Conservation (phyloP, 225 moss, liverwort and hornwort species). For the Sphagnum contortum region DNA sequence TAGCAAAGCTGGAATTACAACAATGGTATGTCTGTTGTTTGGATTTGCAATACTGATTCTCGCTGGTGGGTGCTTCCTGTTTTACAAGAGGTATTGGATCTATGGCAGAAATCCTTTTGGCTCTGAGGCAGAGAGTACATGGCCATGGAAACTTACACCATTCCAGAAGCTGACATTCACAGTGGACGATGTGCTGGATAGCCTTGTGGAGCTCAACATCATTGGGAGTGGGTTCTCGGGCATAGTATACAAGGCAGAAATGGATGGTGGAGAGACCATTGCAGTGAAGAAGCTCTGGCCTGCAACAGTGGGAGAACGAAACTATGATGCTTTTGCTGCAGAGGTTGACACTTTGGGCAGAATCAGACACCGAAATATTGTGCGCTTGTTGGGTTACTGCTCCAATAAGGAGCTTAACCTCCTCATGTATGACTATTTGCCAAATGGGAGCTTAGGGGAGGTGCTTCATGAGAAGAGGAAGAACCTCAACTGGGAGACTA, state of each 20-base stretch:
- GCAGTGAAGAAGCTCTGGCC: slow-evolving; percentile 56
- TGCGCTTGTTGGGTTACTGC: slow-evolving; percentile 42
- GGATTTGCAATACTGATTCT: slow-evolving; percentile 48
- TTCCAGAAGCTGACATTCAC: slow-evolving; percentile 46
- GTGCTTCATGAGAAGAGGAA: slow-evolving; percentile 48
- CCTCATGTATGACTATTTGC: slow-evolving; percentile 55
- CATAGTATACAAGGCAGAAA: slow-evolving; percentile 49
- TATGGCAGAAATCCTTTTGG: slow-evolving; percentile 14
- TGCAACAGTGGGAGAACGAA: slow-evolving; percentile 25
- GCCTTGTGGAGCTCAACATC: slow-evolving; percentile 36
- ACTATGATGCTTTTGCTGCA: slow-evolving; percentile 44
- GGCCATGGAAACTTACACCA: slow-evolving; percentile 45
- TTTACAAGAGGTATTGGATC: slow-evolving; percentile 47
- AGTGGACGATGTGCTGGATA: slow-evolving; percentile 37
- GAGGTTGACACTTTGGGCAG: slow-evolving; percentile 47
- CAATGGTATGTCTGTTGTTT: slow-evolving; percentile 40
- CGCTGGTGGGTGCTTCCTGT: slow-evolving; percentile 35
- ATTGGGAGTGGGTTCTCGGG: slow-evolving; percentile 47
- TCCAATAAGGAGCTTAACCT: slow-evolving; percentile 52
- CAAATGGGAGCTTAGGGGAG: slow-evolving; percentile 42
- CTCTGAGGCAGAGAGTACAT: slow-evolving; percentile 26
- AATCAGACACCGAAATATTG: slow-evolving; percentile 48
- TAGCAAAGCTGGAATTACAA: slow-evolving; percentile 27
- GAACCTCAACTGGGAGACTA: slow-evolving; percentile 46
- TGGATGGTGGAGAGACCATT: slow-evolving; percentile 39